phyloP scores from a whole-genome alignment of 1,284 basidiomycete genomes.

The Malassezia furfur region DNA sequence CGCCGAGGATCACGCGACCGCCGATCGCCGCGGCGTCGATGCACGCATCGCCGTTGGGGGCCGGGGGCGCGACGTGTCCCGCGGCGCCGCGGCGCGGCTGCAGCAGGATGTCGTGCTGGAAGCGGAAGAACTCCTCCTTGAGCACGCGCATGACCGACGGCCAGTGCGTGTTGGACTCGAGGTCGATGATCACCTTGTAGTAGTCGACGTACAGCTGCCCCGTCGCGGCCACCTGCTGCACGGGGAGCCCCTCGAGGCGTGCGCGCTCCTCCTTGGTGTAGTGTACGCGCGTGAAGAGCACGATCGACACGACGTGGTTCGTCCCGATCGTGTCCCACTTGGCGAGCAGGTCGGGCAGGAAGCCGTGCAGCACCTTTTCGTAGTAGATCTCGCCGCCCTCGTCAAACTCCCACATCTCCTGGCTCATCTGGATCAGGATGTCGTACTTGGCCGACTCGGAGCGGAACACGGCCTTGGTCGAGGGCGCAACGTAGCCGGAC shows the following conservation, averaged over 20 bases:
- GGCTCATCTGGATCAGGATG: conserved; percentile 86
- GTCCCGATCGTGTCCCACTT: conserved; percentile 59
- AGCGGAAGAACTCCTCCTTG: conserved; percentile 58
- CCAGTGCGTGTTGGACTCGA: conserved; percentile 81
- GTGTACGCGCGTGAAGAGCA: conserved; percentile 85
- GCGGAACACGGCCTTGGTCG: conserved; percentile 79
- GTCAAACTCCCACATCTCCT: conserved; percentile 93
- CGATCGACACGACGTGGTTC: conserved; percentile 86
- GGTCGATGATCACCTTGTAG: conserved; percentile 68
- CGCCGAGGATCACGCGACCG: conserved; percentile 52
- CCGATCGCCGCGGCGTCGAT: conserved; percentile 1
- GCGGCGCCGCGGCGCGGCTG: conserved; percentile 30
- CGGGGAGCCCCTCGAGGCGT: conserved; percentile 51
- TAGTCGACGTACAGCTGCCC: conserved; percentile 88
- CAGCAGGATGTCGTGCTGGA: conserved; percentile 46
- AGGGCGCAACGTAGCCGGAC: conserved; percentile 68
- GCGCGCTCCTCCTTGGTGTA: conserved; percentile 59
- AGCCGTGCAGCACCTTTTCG: conserved; percentile 80
- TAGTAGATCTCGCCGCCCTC: conserved; percentile 77
- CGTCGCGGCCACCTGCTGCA: conserved; percentile 61
- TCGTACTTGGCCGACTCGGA: conserved; percentile 68
- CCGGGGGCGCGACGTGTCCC: conserved; percentile 28
- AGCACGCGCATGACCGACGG: conserved; percentile 71
- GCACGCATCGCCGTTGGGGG: conserved; percentile 22
- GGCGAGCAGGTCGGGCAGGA: conserved; percentile 41